Evolutionary conservation across 805 yeast genomes (phyloP), one percentile per base, ranked within the genome.

Genomic region (Saccharomycopsis capsularis): DNA sequence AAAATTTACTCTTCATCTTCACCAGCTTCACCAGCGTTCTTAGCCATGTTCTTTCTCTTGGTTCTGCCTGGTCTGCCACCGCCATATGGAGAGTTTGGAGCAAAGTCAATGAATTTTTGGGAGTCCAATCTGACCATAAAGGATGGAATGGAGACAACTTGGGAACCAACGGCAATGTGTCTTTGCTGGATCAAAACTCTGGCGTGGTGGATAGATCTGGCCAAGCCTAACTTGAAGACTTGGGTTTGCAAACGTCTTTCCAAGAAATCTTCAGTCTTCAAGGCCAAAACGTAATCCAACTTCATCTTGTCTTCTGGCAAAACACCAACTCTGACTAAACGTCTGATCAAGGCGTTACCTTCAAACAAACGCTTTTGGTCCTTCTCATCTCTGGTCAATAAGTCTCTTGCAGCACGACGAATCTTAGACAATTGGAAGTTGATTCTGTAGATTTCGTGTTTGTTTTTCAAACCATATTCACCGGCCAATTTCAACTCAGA

Each of bases 11-110:
- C 85, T 67, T 76, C 82, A 61, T 74, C 82, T 64, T 76, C 90
- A 62, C 76, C 96, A 63, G 74, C 95, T 55, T 69, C 91, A 57
- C 69, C 88, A 65, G 74, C 91, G 60, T 73, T 90, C 59, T 71
- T 63, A 64, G 70, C 76, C 63, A 76, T 71, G 82, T 85, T 81
- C 76, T 80, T 87, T 85, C 98, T 88, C 84, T 93, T 95, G 69
- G 88, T 95, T 83, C 99, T 93, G 74, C 99, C 99, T 65, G 99
- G 95, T 81, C 99, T 91, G 66, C 96, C 99, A 79, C 99, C 99
- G 75, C 99, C 99, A 90, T 87, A 91, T 75, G 99, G 99, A 63
- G 99, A 93, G 74, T 87, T 88, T 72, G 93, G 85, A 67, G 99
- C 95, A 68, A 91, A 93, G 83, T 93, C 98, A 77, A 93, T 88